Conservation (phyloP, 2,329 filamentous ascomycete genomes). For the Leptoxyphium fumago region DNA sequence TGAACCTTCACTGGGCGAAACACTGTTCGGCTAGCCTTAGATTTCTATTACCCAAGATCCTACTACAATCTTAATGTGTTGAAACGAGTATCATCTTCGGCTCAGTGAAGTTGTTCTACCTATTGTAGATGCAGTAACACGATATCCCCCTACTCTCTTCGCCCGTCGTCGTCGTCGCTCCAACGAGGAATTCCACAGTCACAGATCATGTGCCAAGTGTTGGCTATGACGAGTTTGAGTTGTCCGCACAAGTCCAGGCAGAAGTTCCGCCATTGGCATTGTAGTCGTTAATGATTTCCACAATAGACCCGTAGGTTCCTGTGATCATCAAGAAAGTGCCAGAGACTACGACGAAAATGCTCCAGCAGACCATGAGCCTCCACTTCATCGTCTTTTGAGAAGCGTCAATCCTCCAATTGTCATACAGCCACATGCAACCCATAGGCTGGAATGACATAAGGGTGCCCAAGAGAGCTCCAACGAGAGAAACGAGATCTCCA, state of each 20-base stretch:
- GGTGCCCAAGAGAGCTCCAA: constrained; percentile 14
- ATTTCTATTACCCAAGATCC: too few relatives aligned
- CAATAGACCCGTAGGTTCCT: constrained; percentile 31
- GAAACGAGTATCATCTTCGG: too few relatives aligned
- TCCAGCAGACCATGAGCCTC: constrained; percentile 9
- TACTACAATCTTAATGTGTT: too few relatives aligned
- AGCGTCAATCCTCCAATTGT: constrained; percentile 22
- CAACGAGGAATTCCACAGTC: too few relatives aligned
- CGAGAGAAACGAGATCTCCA: constrained; percentile 10
- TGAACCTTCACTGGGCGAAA: too few relatives aligned
- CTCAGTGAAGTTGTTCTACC: too few relatives aligned
- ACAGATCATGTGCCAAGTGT: too few relatives aligned
- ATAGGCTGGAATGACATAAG: constrained; percentile 16
- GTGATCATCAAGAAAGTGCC: constrained; percentile 30
- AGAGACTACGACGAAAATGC: constrained; percentile 21
- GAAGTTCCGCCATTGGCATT: constrained; percentile 19
- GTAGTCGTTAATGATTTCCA: constrained; percentile 26
- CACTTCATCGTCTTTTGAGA: constrained; percentile 6
- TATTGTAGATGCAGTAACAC: too few relatives aligned
- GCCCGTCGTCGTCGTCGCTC: too few relatives aligned
- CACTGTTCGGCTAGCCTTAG: too few relatives aligned
- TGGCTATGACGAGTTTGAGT: constrained; percentile 16
- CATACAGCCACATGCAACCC: constrained; percentile 31
- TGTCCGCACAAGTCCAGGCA: constrained; percentile 31
- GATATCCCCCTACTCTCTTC: too few relatives aligned